Conservation (phyloP, 352 stramenopile species). For the Peronospora destructor region DNA sequence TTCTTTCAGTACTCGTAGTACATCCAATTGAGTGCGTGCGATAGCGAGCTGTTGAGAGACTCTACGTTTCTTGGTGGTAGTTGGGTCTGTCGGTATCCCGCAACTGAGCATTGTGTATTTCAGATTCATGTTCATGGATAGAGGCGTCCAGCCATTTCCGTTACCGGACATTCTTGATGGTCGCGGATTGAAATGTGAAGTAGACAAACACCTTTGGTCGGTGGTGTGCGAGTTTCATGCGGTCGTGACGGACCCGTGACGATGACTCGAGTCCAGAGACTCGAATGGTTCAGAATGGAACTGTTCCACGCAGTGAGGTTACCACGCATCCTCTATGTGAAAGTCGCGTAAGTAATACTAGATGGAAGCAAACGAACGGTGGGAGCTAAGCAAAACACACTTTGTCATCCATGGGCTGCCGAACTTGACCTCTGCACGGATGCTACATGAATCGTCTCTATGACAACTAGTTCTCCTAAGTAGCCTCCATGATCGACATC, state of each 20-base stretch:
- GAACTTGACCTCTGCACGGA: no score
- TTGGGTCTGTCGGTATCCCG: background rate
- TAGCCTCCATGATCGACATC: background rate
- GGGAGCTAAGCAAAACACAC: background rate
- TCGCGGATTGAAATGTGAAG: conserved; percentile 10
- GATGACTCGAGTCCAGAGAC: conserved; percentile 17
- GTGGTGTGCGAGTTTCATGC: conserved; percentile 1
- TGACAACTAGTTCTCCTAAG: background rate
- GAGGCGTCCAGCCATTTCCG: conserved; percentile 20
- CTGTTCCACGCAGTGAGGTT: background rate
- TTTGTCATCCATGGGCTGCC: background rate
- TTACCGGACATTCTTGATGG: conserved; percentile 5
- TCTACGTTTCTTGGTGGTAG: background rate
- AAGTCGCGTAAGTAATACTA: background rate
- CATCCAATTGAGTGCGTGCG: conserved; percentile 17
- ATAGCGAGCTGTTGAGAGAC: conserved; percentile 12
- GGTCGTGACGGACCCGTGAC: conserved; percentile 6
- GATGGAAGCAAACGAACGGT: conserved; percentile 2
- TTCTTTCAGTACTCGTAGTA: conserved; percentile 24
- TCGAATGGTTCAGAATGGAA: conserved; percentile 2
- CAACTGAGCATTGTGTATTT: conserved; percentile 22
- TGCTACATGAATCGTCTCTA: no score
- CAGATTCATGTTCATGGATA: conserved; percentile 15
- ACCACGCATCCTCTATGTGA: background rate
- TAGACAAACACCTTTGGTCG: background rate